Conservation (phyloP, 805 yeast species). For the Clavispora vitiphila region DNA sequence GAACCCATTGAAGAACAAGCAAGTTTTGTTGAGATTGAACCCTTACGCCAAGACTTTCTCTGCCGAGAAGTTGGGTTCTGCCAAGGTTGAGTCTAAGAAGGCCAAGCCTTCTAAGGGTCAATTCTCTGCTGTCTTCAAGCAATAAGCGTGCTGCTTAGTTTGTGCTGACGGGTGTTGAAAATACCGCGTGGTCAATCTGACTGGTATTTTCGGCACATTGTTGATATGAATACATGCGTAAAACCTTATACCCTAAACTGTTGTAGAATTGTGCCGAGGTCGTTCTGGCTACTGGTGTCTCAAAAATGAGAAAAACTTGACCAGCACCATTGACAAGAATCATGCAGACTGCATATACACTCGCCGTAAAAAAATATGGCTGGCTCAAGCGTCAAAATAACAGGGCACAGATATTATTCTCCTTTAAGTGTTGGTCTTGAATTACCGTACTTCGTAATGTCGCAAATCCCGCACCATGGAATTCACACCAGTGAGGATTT, state of each 20-base stretch:
- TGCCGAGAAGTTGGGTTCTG: constrained; percentile 84
- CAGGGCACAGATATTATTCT: no score
- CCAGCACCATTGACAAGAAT: no score
- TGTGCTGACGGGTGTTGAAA: not conserved
- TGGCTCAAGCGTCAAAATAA: no score
- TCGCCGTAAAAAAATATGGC: no score
- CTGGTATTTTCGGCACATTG: not conserved
- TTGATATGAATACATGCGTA: constrained; percentile 4
- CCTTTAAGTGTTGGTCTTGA: no score
- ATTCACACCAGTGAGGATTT: no score
- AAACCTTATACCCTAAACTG: not conserved
- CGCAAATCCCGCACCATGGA: no score
- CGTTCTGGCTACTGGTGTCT: no score
- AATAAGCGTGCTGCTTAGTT: constrained; percentile 20
- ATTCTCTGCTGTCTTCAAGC: constrained; percentile 62
- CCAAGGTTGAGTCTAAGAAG: constrained; percentile 62
- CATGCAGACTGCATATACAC: no score
- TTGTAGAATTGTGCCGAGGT: no score
- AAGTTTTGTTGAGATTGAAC: constrained; percentile 95
- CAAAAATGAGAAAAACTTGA: no score
- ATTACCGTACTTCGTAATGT: no score
- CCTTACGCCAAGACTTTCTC: constrained; percentile 98
- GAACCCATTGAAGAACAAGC: constrained; percentile 92
- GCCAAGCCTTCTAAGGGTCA: constrained; percentile 67
- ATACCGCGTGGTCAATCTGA: not conserved